A percentile compares a stretch with the other conserved stretches of the same genome.
Conservation (phyloP, 1,284 basidiomycete species). For the Rhodotorula sp. region DNA sequence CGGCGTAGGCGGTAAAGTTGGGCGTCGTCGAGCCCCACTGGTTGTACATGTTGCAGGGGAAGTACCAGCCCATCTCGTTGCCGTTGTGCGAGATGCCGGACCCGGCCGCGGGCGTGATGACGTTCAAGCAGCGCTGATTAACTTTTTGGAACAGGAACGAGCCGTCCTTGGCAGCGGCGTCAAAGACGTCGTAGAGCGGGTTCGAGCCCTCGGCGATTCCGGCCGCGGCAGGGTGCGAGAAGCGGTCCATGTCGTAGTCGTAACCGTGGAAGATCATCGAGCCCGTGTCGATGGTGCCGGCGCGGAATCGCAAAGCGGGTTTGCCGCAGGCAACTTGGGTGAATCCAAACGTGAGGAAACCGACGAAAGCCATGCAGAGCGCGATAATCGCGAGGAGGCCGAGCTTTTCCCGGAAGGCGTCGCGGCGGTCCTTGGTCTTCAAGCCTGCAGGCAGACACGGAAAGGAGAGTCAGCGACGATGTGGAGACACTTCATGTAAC, state of each 20-base stretch:
- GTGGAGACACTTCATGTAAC: too few relatives aligned
- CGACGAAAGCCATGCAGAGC: slow-evolving; percentile 82
- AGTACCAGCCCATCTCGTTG: slow-evolving; percentile 68
- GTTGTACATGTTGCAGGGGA: slow-evolving; percentile 85
- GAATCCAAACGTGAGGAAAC: slow-evolving; percentile 99
- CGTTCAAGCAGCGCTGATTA: slow-evolving; percentile 72
- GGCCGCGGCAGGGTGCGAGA: slow-evolving; percentile 71
- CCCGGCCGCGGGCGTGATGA: slow-evolving; percentile 69
- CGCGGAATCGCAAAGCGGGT: slow-evolving; percentile 73
- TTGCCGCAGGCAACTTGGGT: slow-evolving; percentile 88
- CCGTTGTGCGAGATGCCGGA: slow-evolving; percentile 66
- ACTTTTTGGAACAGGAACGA: slow-evolving; percentile 93
- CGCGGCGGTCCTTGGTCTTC: slow-evolving; percentile 85
- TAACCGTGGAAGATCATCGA: slow-evolving; percentile 92
- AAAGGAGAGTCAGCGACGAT: neutral
- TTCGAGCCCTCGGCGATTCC: slow-evolving; percentile 70
- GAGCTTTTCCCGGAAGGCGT: slow-evolving; percentile 98
- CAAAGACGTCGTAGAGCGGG: slow-evolving; percentile 77
- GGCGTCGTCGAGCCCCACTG: slow-evolving; percentile 65
- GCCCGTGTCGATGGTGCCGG: slow-evolving; percentile 70
- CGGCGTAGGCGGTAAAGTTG: slow-evolving; percentile 69
- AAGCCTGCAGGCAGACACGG: slow-evolving; percentile 60
- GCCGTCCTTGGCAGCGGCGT: slow-evolving; percentile 78
- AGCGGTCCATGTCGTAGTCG: slow-evolving; percentile 84
- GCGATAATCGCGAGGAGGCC: slow-evolving; percentile 81